Base-by-base conservation (phyloP, 2,329 filamentous ascomycete genomes). In the Colletotrichum paranaense region DNA sequence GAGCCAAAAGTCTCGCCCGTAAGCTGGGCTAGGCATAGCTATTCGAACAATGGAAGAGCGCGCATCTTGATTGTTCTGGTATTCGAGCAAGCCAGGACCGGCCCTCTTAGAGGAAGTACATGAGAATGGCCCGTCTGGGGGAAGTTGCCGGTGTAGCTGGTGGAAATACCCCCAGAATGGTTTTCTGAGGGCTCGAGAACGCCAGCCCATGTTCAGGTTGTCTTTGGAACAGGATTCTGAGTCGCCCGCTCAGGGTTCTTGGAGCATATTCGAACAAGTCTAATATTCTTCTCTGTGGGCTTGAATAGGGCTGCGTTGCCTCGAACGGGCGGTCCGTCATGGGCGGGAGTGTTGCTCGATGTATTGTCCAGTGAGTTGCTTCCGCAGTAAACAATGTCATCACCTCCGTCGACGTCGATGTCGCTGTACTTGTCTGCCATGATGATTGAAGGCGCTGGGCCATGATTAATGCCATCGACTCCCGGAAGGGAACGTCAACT, bases 361-460 rank as follows among this genome's bases (percentile, higher is more conserved):
- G 16, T 52, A 52, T 79, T 78, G 1, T 67, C 52, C 5, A 73
- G 62, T 57, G 76, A 76, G 14, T 62, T 75, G 7, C 80, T 79
- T 5, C 76, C 78, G 14, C 79, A 80, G 73, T 80, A 81, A 22
- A 38, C 74, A 14, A 81, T 67, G 0, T n/a, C 24, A 1, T 80
- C 58, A 30, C 79, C 78, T 0, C 66, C 11, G 35, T 81, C 80
- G 0, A 63, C n/a, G 65, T 82, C 78, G 5, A 80, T 59, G 1
- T 75, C 72, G 9, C 72, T 52, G 72, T 83, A 82, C 78, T 55
- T 76, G 8, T 72, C 72, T 0, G 87, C 86, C 8, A 92, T 80
- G 0, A 92, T 85, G 52, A 92, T 85, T 42, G 12, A 42, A n/a
- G 19, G 42, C 19, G 8, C 32, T 32, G 19, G 8, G 6, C 42